A percentile compares a stretch with the other conserved stretches of the same genome.
phyloP scores from a whole-genome alignment of 2,329 filamentous ascomycete species.

The Podosphaera fusca region DNA sequence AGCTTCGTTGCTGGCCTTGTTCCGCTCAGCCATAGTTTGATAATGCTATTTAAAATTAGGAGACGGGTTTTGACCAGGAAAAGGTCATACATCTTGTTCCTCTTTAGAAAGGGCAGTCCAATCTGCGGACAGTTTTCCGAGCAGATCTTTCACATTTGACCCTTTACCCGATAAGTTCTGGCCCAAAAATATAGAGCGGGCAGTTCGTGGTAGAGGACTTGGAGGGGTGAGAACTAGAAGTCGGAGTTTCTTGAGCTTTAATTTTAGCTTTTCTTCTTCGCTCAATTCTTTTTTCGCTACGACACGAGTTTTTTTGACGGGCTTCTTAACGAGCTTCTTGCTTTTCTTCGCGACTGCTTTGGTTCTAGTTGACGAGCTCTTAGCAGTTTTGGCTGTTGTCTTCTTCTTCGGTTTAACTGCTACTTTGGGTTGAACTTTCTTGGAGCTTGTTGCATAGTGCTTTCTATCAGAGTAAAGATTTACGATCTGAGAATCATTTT shows the following conservation, averaged over 20 bases:
- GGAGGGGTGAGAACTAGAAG: slow-evolving; percentile 13
- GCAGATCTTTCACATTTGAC: background rate
- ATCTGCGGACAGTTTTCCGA: background rate
- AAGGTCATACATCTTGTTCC: slow-evolving; percentile 18
- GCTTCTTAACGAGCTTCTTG: slow-evolving; percentile 9
- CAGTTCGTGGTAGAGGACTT: slow-evolving; percentile 15
- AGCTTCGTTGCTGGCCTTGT: slow-evolving; percentile 20
- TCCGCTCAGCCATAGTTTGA: slow-evolving; percentile 25
- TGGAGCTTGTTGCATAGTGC: background rate
- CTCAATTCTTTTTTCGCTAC: slow-evolving; percentile 10
- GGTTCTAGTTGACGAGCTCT: slow-evolving; percentile 14
- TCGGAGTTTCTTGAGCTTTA: background rate
- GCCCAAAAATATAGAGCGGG: slow-evolving; percentile 5
- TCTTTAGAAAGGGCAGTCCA: slow-evolving; percentile 9
- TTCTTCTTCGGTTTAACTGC: slow-evolving; percentile 3
- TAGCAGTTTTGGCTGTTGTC: slow-evolving; percentile 5
- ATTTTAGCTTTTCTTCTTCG: slow-evolving; percentile 9
- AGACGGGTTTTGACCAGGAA: background rate
- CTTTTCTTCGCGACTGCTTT: slow-evolving; percentile 9
- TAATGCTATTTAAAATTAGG: slow-evolving; percentile 22
- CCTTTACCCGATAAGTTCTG: background rate
- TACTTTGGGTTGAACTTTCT: background rate
- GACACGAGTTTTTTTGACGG: slow-evolving; percentile 6
- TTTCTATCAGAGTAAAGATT: background rate
- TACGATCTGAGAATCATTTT: background rate